Conservation (phyloP, 139 green algal species). For the Asterochloris sp. region DNA sequence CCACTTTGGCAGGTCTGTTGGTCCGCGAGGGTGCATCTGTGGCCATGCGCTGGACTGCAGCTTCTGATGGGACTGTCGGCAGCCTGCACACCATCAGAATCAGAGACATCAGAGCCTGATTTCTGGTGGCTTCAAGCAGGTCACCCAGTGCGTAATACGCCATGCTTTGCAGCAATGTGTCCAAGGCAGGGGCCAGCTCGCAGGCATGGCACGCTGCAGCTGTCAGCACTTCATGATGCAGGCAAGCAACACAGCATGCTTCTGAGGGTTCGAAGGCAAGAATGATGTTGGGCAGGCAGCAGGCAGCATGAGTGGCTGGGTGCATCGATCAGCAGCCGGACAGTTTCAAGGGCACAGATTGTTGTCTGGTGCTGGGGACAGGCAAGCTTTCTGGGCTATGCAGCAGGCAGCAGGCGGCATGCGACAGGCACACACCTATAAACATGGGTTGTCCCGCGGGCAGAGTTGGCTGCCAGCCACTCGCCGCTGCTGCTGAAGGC, state of each 20-base stretch:
- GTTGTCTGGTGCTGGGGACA: background rate
- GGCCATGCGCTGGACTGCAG: background rate
- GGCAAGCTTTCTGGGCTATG: background rate
- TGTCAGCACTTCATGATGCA: too few species aligned
- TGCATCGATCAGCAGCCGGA: background rate
- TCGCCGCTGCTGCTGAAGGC: conserved; percentile 43
- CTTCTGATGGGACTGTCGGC: background rate
- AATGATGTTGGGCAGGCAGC: too few species aligned
- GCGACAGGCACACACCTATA: conserved; percentile 32
- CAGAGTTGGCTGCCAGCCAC: conserved; percentile 42
- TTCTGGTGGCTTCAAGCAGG: background rate
- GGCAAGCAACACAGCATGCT: too few species aligned
- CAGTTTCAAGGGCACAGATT: background rate
- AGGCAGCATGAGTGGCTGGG: background rate
- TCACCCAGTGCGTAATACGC: background rate
- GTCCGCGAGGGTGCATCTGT: background rate
- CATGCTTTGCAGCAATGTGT: background rate
- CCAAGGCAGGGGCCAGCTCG: background rate
- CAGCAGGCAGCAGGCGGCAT: conserved; percentile 9
- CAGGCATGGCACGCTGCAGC: too few species aligned
- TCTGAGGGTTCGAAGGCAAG: too few species aligned
- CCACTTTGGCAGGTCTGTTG: conserved; percentile 9
- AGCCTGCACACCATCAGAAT: background rate
- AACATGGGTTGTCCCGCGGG: conserved; percentile 50
- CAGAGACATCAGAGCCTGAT: background rate